phyloP scores from a whole-genome alignment of 345 rosid genomes.

The Adansonia digitata region DNA sequence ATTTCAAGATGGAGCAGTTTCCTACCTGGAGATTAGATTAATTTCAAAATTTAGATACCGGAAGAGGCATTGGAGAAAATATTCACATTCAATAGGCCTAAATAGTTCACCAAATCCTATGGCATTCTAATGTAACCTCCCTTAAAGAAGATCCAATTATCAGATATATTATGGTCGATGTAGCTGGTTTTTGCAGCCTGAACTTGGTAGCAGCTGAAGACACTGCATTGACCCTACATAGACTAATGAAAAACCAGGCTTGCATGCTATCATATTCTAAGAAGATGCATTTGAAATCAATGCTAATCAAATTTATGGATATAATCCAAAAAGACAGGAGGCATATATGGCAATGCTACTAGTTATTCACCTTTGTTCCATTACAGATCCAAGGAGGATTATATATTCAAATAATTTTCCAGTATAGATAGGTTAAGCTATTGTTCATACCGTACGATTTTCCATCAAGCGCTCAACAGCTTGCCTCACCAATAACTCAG shows the following conservation, averaged over 20 bases:
- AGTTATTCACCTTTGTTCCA: neutral
- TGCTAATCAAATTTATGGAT: neutral
- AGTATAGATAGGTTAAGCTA: neutral
- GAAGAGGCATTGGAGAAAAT: neutral
- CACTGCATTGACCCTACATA: neutral
- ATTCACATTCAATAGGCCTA: neutral
- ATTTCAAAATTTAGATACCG: neutral
- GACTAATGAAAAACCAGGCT: neutral
- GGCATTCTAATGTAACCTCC: neutral
- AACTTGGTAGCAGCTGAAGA: neutral
- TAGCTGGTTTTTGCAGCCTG: too few species aligned
- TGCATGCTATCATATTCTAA: neutral
- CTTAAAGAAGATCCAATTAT: too few species aligned
- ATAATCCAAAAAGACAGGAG: neutral
- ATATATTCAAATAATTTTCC: neutral
- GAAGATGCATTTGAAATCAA: neutral
- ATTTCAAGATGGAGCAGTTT: neutral
- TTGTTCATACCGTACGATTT: slow-evolving; percentile 66
- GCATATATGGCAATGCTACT: neutral
- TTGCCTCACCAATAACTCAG: slow-evolving; percentile 81
- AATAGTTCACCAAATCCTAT: neutral
- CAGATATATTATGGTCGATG: too few species aligned
- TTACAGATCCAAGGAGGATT: neutral
- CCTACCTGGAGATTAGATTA: neutral
- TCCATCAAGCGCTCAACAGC: slow-evolving; percentile 70